Evolutionary conservation across 352 stramenopile genomes (phyloP).

Genomic region (Globisporangium paroecandrum): DNA sequence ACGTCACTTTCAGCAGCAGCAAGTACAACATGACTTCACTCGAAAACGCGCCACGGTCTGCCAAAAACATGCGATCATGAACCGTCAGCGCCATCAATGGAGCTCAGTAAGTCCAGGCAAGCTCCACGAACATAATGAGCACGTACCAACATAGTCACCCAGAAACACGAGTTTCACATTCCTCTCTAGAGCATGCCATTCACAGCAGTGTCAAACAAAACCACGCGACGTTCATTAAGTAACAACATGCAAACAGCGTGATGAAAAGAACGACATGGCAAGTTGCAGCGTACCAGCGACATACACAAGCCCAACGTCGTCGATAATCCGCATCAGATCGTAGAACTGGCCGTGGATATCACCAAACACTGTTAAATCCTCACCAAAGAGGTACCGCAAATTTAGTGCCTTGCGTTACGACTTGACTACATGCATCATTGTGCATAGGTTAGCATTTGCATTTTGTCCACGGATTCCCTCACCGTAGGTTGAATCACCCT

Average conservation of each 20-base stretch:
- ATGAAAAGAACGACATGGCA: background rate
- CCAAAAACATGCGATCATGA: background rate
- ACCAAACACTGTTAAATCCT: slow-evolving; percentile 54
- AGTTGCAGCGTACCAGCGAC: slow-evolving; percentile 29
- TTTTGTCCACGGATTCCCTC: background rate
- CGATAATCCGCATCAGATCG: slow-evolving; percentile 63
- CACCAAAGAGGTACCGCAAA: background rate
- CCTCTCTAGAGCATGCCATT: slow-evolving; percentile 19
- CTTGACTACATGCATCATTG: slow-evolving; percentile 1
- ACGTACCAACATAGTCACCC: slow-evolving; percentile 70
- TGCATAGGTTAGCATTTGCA: slow-evolving; percentile 10
- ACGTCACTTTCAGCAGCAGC: slow-evolving; percentile 64
- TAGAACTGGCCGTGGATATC: slow-evolving; percentile 85
- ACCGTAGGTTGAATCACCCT: slow-evolving; percentile 32
- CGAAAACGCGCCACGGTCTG: slow-evolving; percentile 74
- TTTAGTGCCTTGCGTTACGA: background rate
- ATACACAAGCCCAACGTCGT: slow-evolving; percentile 35
- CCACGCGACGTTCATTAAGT: background rate
- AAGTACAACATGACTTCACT: slow-evolving; percentile 83
- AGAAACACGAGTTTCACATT: slow-evolving; percentile 69
- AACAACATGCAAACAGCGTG: background rate
- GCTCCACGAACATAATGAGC: background rate
- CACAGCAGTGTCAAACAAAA: background rate
- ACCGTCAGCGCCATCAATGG: background rate
- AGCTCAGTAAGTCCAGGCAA: background rate